Evolutionary conservation across 177 flowering plant genomes (phyloP).

Genomic region (Tripterygium wilfordii): DNA sequence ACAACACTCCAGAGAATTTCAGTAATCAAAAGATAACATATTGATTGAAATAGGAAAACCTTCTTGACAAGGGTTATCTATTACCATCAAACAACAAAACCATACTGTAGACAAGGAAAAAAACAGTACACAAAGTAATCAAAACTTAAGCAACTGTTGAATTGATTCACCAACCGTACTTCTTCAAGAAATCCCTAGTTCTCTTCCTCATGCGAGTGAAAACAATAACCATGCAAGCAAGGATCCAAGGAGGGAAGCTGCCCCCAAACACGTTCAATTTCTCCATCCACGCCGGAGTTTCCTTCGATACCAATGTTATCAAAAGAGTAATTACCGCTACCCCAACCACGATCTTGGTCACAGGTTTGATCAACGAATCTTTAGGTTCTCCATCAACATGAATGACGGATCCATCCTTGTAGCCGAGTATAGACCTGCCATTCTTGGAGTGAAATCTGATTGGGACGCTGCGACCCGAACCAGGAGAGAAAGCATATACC

Average conservation of each 20-base stretch:
- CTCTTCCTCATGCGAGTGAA: conserved; percentile 91
- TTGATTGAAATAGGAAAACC: too few species aligned
- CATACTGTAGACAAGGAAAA: too few species aligned
- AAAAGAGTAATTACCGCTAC: conserved; percentile 46
- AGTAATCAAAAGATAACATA: too few species aligned
- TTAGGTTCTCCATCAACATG: conserved; percentile 86
- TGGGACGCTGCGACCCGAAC: conserved; percentile 61
- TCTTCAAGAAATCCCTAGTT: conserved; percentile 55
- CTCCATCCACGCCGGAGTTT: conserved; percentile 65
- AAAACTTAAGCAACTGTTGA: too few species aligned
- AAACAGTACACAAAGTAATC: too few species aligned
- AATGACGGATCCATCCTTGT: conserved; percentile 64
- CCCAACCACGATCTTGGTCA: conserved; percentile 69
- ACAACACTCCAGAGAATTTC: too few species aligned
- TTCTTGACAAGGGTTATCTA: too few species aligned
- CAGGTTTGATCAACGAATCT: conserved; percentile 87
- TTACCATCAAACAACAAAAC: too few species aligned
- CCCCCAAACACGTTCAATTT: conserved; percentile 38
- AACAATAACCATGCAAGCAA: conserved; percentile 77
- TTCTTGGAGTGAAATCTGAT: conserved; percentile 62
- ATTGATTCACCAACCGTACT: conserved; percentile 46
- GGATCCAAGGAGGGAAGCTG: conserved; percentile 83
- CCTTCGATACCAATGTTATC: conserved; percentile 50
- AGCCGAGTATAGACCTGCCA: conserved; percentile 70
- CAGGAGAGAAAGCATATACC: conserved; percentile 54